Conservation (phyloP, 2,329 filamentous ascomycete species). For the Claviceps sorghi region DNA sequence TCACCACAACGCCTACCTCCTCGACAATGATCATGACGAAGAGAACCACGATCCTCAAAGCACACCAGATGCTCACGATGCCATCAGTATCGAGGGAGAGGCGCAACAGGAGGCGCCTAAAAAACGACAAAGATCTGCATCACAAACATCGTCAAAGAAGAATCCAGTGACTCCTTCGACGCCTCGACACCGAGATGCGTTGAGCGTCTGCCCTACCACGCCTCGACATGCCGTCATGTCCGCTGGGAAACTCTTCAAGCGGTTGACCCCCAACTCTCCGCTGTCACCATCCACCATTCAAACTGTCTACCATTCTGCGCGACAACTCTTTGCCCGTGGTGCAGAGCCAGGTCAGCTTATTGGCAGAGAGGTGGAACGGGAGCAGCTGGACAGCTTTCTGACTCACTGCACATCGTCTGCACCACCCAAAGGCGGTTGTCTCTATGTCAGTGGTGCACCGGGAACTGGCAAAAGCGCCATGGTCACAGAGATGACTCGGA, state of each 20-base stretch:
- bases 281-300: conserved; percentile 51
- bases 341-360: conserved; percentile 60
- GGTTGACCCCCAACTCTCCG: conserved; percentile 64
- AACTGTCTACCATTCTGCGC: conserved; percentile 74
- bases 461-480: conserved; percentile 96
- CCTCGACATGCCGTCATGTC: conserved; percentile 75
- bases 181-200: conserved; percentile 64
- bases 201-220: conserved; percentile 58
- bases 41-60: conserved; percentile 45
- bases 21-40: conserved; percentile 39
- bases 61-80: conserved; percentile 16
- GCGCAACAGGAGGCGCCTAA: conserved; percentile 19
- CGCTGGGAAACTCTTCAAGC: conserved; percentile 58
- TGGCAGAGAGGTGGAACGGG: conserved; percentile 56
- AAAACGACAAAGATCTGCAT: conserved; percentile 15
- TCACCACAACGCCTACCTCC: conserved; percentile 24
- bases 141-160: conserved; percentile 21
- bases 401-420: conserved; percentile 42
- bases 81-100: conserved; percentile 29
- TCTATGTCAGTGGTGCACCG: conserved; percentile 90
- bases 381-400: conserved; percentile 56
- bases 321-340: conserved; percentile 74
- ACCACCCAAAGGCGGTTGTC: conserved; percentile 61
- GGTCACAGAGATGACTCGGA: conserved; percentile 61
- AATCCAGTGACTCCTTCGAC: conserved; percentile 56